Evolutionary conservation across 2,329 filamentous ascomycete genomes (phyloP).

Genomic region (Cytospora piceae): DNA sequence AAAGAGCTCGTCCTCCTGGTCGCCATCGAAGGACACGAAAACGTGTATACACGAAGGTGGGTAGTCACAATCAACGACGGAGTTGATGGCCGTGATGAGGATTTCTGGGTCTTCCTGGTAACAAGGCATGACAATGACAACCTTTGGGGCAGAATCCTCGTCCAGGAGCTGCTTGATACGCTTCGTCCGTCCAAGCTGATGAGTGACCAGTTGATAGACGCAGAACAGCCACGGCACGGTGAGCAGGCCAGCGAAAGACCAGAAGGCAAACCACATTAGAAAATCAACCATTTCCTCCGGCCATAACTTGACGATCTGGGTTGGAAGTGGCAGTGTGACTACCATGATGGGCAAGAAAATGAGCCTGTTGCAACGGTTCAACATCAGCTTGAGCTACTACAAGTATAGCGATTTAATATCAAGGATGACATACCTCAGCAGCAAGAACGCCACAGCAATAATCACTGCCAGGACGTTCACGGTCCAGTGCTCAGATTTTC

Average conservation of each 20-base stretch:
- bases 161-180: slow-evolving; percentile 84
- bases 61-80: slow-evolving; percentile 92
- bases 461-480: slow-evolving; percentile 77
- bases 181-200: slow-evolving; percentile 79
- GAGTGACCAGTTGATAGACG: slow-evolving; percentile 86
- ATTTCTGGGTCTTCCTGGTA: slow-evolving; percentile 90
- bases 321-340: slow-evolving; percentile 84
- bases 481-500: slow-evolving; percentile 87
- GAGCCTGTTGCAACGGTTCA: slow-evolving; percentile 51
- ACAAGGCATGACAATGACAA: slow-evolving; percentile 95
- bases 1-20: slow-evolving; percentile 86
- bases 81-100: slow-evolving; percentile 84
- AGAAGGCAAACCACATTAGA: slow-evolving; percentile 95
- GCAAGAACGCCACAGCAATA: slow-evolving; percentile 74
- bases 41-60: slow-evolving; percentile 90
- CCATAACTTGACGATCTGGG: slow-evolving; percentile 72
- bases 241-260: slow-evolving; percentile 83
- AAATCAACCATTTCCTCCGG: slow-evolving; percentile 68
- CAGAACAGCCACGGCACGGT: slow-evolving; percentile 92
- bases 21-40: slow-evolving; percentile 93
- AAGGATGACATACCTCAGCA: slow-evolving; percentile 64
- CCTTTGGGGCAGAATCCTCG: slow-evolving; percentile 85
- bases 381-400: slow-evolving; percentile 3
- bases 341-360: slow-evolving; percentile 95
- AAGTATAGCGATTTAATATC: not conserved